Conservation (phyloP, 345 rosid genomes). For the Acer saccharum region DNA sequence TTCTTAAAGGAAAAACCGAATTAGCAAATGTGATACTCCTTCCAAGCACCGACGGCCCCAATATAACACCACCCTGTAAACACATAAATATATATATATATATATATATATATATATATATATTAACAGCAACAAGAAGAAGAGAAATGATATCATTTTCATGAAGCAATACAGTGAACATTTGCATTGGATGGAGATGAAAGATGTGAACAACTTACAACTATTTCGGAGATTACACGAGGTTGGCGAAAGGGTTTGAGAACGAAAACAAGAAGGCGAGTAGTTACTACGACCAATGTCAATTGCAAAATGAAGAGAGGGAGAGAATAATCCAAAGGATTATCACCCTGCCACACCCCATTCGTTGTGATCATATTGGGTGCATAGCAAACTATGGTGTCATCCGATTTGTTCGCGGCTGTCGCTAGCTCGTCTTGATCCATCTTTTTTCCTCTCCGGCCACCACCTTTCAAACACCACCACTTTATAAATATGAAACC, state of each 20-base stretch:
- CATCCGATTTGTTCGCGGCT: conserved; percentile 21
- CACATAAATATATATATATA: neutral
- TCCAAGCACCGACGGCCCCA: conserved; percentile 89
- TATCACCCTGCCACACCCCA: conserved; percentile 98
- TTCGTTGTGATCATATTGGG: conserved; percentile 93
- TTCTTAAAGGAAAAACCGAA: conserved; percentile 66
- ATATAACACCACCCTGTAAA: conserved; percentile 71
- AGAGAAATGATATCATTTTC: no score
- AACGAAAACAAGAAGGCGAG: conserved; percentile 66
- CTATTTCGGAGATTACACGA: conserved; percentile 82
- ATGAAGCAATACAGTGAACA: no score
- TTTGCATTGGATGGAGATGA: no score
- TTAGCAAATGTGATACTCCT: conserved; percentile 37
- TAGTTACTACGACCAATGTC: conserved; percentile 64
- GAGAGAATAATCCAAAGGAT: conserved; percentile 86
- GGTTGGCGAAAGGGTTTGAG: conserved; percentile 94
- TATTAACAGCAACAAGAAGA: neutral
- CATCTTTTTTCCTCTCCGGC: neutral
- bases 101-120: neutral
- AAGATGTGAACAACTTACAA: conserved; percentile 42
- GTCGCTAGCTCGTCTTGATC: neutral
- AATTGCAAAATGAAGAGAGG: conserved; percentile 92
- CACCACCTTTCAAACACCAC: neutral
- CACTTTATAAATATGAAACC: neutral
- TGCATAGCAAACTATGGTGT: conserved; percentile 74